Evolutionary conservation across 2,329 filamentous ascomycete species (phyloP), one percentile per base, ranked within the genome.

Genomic region (Chalaropsis ovoidea): DNA sequence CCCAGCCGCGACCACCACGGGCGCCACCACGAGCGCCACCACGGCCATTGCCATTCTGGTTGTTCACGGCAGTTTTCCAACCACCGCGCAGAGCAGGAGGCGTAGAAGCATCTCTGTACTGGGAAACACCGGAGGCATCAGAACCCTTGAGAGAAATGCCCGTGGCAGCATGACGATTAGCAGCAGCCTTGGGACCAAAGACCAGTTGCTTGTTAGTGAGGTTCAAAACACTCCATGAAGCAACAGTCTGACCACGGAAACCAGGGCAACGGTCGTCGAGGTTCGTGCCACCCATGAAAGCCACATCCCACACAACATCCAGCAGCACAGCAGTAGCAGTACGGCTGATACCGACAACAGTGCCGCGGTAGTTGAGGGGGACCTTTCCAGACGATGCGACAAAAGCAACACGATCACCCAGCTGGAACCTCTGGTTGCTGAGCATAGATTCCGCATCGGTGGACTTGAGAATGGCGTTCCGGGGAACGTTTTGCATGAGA

Each of bases 211-310:
- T 87, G 72, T 92, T 81, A 1, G 86, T 87, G 66, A 95, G 79
- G 76, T 99, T 99, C 42, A 99, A 81, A 1, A 97, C 91, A 0
- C 89, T 88, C n/a, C 88, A 88, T 6, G 87, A 84, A 1, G 90
- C 85, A 3, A 99, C 91, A 0, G 94, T 96, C 74, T 94, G 92
- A 63, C 94, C 94, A 43, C 93, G 86, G 84, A 99, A 99, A 45
- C 90, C 86, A 31, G 91, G 90, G 73, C 93, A 96, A 67, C 94
- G 87, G 66, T 92, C 91, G 67, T 90, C 89, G 17, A 99, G 81
- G 0, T 89, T 94, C 1, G 92, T 96, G 69, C 94, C 94, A 72
- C 91, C 95, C 92, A 99, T 97, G 76, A 99, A 99, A 0, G 90
- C 88, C 13, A 85, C 84, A 74, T 99, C 95, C 76, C 96, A 99